A percentile compares a stretch with the other conserved stretches of the same genome.
These are phyloP conservation scores for Tuber aestivum DNA, from an alignment of 495 filamentous ascomycete genomes.

Conservation along the genomic window DNA sequence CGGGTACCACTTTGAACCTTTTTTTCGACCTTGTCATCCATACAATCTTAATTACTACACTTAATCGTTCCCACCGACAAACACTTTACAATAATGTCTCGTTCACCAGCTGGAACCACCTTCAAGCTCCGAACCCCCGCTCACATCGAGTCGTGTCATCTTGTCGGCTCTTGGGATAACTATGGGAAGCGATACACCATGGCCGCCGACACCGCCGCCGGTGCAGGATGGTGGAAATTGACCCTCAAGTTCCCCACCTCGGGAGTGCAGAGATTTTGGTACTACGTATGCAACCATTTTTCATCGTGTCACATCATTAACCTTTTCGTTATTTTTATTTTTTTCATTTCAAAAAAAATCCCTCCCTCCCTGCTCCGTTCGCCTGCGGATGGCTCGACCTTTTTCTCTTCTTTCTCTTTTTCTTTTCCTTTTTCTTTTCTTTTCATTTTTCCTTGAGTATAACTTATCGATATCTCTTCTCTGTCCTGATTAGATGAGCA, in stretches of 20 bases:
- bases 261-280: constrained; percentile 90
- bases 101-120: constrained; percentile 42
- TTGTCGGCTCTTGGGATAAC: constrained; percentile 97
- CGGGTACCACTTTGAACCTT: constrained; percentile 8
- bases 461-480: constrained; percentile 16
- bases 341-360: constrained; percentile 1
- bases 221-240: constrained; percentile 94
- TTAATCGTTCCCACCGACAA: constrained; percentile 9
- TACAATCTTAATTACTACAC: constrained; percentile 15
- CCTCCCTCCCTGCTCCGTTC: background rate
- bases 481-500: constrained; percentile 13
- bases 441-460: constrained; percentile 1
- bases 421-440: constrained; percentile 3
- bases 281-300: constrained; percentile 62
- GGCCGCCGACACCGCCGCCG: constrained; percentile 59
- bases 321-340: constrained; percentile 9
- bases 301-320: constrained; percentile 6
- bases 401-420: constrained; percentile 9
- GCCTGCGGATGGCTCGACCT: background rate
- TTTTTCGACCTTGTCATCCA: constrained; percentile 21
- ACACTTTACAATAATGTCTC: constrained; percentile 32
- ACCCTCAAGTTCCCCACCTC: constrained; percentile 81
- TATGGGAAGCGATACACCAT: constrained; percentile 86
- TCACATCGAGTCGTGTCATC: constrained; percentile 95
- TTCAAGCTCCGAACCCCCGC: constrained; percentile 91